Evolutionary conservation across 192 early-diverging fungal species (phyloP).

Genomic region (Coemansia sp.): DNA sequence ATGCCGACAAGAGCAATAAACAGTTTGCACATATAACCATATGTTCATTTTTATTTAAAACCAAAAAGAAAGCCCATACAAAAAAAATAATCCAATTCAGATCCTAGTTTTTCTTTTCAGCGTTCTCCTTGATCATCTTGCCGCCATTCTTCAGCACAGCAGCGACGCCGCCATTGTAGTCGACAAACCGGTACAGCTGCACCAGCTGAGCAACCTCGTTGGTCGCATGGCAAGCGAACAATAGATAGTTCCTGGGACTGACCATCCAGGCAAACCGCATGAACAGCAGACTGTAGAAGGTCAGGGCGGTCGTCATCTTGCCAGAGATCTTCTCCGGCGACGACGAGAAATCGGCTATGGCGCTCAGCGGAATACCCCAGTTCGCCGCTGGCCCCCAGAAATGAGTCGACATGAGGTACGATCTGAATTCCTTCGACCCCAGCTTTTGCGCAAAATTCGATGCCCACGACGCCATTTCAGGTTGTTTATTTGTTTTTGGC

Average conservation of each 20-base stretch:
- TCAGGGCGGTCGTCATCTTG: slow-evolving; percentile 90
- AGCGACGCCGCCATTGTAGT: slow-evolving; percentile 60
- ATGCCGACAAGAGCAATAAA: too few relatives aligned
- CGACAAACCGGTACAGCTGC: slow-evolving; percentile 80
- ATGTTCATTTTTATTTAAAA: too few relatives aligned
- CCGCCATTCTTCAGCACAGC: neutral
- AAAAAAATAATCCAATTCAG: neutral
- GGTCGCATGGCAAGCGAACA: slow-evolving; percentile 90
- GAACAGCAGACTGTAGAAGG: slow-evolving; percentile 85
- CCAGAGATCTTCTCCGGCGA: slow-evolving; percentile 88
- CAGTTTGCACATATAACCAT: too few relatives aligned
- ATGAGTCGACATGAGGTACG: slow-evolving; percentile 66
- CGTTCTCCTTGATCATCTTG: slow-evolving; percentile 32
- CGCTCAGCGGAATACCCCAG: slow-evolving; percentile 95
- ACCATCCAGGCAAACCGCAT: slow-evolving; percentile 96
- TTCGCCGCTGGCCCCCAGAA: slow-evolving; percentile 64
- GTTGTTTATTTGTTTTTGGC: too few relatives aligned
- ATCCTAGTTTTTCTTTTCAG: neutral
- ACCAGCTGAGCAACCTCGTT: slow-evolving; percentile 87
- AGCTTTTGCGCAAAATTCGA: slow-evolving; percentile 54
- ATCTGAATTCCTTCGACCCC: slow-evolving; percentile 62
- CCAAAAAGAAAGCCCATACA: neutral
- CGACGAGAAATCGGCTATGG: slow-evolving; percentile 87
- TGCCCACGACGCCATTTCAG: slow-evolving; percentile 50
- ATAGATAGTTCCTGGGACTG: slow-evolving; percentile 80